Evolutionary conservation across 345 rosid genomes (phyloP).

Genomic region (Noccaea bulbosa): DNA sequence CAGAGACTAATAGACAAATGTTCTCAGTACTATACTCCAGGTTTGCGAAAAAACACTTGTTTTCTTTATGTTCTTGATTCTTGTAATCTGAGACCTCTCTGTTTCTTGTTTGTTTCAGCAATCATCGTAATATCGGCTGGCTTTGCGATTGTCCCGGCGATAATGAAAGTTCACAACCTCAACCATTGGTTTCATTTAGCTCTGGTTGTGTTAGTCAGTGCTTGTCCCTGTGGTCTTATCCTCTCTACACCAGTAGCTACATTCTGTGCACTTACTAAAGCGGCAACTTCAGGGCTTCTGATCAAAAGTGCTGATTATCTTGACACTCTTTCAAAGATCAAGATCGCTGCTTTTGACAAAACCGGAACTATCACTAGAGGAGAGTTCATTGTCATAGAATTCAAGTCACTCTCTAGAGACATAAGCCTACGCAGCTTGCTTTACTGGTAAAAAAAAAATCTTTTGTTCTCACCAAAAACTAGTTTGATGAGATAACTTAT

Average conservation of each 20-base stretch:
- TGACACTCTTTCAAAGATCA: constrained; percentile 74
- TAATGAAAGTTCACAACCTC: constrained; percentile 49
- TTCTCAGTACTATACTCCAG: constrained; percentile 81
- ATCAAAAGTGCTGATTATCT: constrained; percentile 87
- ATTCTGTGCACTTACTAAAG: constrained; percentile 87
- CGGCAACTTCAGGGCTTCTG: constrained; percentile 81
- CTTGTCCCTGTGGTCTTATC: constrained; percentile 93
- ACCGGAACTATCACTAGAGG: constrained; percentile 93
- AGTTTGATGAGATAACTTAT: constrained; percentile 17
- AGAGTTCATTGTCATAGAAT: constrained; percentile 73
- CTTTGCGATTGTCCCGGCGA: constrained; percentile 62
- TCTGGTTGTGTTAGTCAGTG: constrained; percentile 83
- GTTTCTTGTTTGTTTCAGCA: constrained; percentile 51
- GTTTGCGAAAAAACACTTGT: constrained; percentile 43
- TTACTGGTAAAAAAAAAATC: constrained; percentile 57
- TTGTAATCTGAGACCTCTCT: neutral
- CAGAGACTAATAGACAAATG: constrained; percentile 79
- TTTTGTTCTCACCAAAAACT: neutral
- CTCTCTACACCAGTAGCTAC: constrained; percentile 95
- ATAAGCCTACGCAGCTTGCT: constrained; percentile 57
- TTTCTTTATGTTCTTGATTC: constrained; percentile 2
- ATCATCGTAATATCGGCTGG: constrained; percentile 59
- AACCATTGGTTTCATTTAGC: constrained; percentile 76
- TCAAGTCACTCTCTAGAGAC: constrained; percentile 54
- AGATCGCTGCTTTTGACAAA: constrained; percentile 79